A percentile compares a stretch with the other conserved stretches of the same genome.
These are phyloP conservation scores for Calvatia gigantea DNA, from an alignment of 768 basidiomycete genomes.

Conservation along the genomic window DNA sequence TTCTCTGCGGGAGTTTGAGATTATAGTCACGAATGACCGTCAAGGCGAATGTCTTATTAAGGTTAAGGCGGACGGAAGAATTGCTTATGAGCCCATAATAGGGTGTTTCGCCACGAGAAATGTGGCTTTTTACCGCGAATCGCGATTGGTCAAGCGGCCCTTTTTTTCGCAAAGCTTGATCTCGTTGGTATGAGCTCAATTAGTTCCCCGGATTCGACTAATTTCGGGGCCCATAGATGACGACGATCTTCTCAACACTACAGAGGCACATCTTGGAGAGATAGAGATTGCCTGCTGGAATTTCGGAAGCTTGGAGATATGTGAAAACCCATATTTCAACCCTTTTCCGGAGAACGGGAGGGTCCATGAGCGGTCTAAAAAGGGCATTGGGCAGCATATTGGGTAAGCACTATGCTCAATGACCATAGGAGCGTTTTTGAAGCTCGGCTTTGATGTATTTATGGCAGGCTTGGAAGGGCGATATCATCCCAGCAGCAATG, in stretches of 20 bases:
- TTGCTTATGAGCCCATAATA: not conserved
- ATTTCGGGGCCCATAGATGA: not conserved
- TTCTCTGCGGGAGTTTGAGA: not conserved
- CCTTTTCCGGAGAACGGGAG: not conserved
- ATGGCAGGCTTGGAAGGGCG: not conserved
- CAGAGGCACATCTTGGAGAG: not conserved
- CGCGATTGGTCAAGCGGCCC: not conserved
- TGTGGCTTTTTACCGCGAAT: not conserved
- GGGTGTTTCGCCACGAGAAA: not conserved
- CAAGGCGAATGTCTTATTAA: not conserved
- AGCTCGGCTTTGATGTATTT: not conserved
- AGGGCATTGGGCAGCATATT: not conserved
- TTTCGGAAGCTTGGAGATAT: not conserved
- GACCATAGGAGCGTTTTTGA: not conserved
- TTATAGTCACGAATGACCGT: not conserved
- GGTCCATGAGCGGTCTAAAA: not conserved
- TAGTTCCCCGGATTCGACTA: not conserved
- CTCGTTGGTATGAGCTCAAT: conserved; percentile 4
- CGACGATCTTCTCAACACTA: not conserved
- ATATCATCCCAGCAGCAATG: not conserved
- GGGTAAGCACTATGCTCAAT: not conserved
- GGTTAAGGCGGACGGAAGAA: not conserved
- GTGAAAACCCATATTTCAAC: not conserved
- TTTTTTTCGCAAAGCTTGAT: conserved; percentile 11
- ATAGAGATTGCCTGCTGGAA: not conserved